Percentiles rank a stretch among this genome's conserved stretches.
Conservation (phyloP, 768 basidiomycete genomes). For the Paxillus ammoniavirescens region DNA sequence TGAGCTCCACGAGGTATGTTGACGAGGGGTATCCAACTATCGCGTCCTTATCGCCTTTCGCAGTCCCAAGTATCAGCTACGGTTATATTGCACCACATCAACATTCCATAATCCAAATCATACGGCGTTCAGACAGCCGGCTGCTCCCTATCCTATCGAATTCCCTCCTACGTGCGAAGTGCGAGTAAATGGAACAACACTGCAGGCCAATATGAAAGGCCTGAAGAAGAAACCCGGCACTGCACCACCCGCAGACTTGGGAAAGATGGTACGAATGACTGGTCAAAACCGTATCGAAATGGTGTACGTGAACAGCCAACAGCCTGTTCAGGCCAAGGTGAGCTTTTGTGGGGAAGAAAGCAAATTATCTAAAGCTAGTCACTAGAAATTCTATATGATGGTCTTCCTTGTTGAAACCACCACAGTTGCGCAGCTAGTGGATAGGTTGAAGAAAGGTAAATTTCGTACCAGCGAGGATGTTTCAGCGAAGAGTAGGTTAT, state of each 20-base stretch:
- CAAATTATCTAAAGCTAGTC: constrained; percentile 5
- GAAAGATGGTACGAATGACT: constrained; percentile 37
- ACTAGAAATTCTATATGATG: constrained; percentile 81
- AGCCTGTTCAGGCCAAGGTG: constrained; percentile 73
- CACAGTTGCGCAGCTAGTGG: constrained; percentile 66
- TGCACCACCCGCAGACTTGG: constrained; percentile 82
- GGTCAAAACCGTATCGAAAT: constrained; percentile 74
- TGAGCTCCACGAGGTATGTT: constrained; percentile 55
- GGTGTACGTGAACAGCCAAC: constrained; percentile 88
- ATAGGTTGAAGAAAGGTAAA: constrained; percentile 65
- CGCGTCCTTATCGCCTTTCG: constrained; percentile 9
- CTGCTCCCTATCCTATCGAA: constrained; percentile 72
- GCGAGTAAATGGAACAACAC: constrained; percentile 68
- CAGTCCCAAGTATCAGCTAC: constrained; percentile 75
- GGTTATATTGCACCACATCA: constrained; percentile 87
- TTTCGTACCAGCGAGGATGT: constrained; percentile 64
- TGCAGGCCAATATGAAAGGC: constrained; percentile 81
- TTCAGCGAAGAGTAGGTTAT: constrained; percentile 59
- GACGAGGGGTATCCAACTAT: background rate
- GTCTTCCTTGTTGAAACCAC: constrained; percentile 84
- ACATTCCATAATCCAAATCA: constrained; percentile 57
- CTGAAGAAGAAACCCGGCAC: constrained; percentile 95
- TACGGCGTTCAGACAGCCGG: constrained; percentile 49
- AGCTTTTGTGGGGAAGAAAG: constrained; percentile 10
- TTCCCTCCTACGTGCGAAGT: constrained; percentile 93